Conservation (phyloP, 2,329 filamentous ascomycete species). For the Talaromyces amestolkiae region DNA sequence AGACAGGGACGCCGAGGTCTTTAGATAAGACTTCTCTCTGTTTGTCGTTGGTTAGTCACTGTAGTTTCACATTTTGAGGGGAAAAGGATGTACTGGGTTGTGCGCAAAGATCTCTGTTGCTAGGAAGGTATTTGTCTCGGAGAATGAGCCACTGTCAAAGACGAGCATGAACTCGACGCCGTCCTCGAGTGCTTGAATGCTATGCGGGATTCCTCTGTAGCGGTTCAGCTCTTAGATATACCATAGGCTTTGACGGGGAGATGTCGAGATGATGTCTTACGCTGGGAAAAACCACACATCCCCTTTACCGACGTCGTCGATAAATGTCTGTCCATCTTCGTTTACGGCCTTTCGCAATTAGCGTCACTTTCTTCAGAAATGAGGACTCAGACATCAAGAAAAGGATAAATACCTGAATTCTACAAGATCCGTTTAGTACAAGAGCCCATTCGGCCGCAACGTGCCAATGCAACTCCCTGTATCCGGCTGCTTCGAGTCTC, state of each 20-base stretch:
- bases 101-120: constrained; percentile 61
- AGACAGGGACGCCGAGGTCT: constrained; percentile 51
- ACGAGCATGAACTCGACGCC: constrained; percentile 65
- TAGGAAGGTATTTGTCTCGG: constrained; percentile 72
- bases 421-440: constrained; percentile 39
- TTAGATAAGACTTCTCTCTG: constrained; percentile 54
- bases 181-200: constrained; percentile 69
- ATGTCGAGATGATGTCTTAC: constrained; percentile 23
- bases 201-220: constrained; percentile 65
- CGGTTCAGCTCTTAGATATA: neutral
- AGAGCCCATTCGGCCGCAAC: constrained; percentile 40
- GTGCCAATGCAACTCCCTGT: constrained; percentile 62
- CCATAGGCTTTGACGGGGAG: neutral
- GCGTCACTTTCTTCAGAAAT: neutral
- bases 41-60: neutral
- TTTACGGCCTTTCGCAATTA: constrained; percentile 30
- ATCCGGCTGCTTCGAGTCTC: constrained; percentile 56
- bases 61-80: neutral
- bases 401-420: constrained; percentile 31
- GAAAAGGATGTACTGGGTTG: constrained; percentile 26
- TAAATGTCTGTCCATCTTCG: constrained; percentile 68
- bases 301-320: constrained; percentile 72
- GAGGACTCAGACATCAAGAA: neutral
- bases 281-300: constrained; percentile 81
- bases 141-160: constrained; percentile 60